Evolutionary conservation across 2,329 filamentous ascomycete genomes (phyloP), one percentile per base, ranked within the genome.

Genomic region (Sporothrix dimorphospora): DNA sequence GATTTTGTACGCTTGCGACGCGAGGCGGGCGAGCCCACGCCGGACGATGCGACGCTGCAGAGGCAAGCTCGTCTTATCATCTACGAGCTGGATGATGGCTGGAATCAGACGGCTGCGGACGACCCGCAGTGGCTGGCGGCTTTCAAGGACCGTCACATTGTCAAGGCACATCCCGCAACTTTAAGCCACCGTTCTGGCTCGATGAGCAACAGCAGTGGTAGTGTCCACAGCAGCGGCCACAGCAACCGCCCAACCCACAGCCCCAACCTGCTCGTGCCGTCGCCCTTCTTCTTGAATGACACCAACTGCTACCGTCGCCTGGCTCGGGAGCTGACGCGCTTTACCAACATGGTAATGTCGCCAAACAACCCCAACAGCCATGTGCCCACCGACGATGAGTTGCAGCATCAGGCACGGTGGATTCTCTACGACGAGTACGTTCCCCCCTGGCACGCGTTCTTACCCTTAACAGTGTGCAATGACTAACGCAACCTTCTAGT

Each of bases 321-420:
- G 21, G 85, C 85, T 0, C 82, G 82, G 51, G 87, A 89, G 72
- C 80, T 91, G 38, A 80, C 78, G 47, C 83, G 88, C 40, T 90
- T 84, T 78, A 85, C 87, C 2, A 81, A 81, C 16, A 81, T 85
- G 5, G 83, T 83, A 30, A 88, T 85, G 83, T 90, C 88, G 4
- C 79, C 85, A 0, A 88, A 90, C 75, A 90, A 90, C 74, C 88
- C 87, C 1, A 89, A 85, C 77, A 81, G 82, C 53, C 88, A 90
- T 72, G 80, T 86, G n/a, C 89, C 85, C 0, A 85, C 83, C 0
- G 88, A 90, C 74, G 83, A 86, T n/a, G 88, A 90, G 76, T 79
- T 91, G n/a, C 86, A 89, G 76, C 86, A 89, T 74, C 89, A 90
- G 77, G 87, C 88, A 2, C 84, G 88, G 21, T 90, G 87, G 86